Percentiles rank a stretch among this genome's conserved stretches.
These are phyloP conservation scores for Daphne laureola DNA, from an alignment of 441 rosid species.

Conservation along the genomic window DNA sequence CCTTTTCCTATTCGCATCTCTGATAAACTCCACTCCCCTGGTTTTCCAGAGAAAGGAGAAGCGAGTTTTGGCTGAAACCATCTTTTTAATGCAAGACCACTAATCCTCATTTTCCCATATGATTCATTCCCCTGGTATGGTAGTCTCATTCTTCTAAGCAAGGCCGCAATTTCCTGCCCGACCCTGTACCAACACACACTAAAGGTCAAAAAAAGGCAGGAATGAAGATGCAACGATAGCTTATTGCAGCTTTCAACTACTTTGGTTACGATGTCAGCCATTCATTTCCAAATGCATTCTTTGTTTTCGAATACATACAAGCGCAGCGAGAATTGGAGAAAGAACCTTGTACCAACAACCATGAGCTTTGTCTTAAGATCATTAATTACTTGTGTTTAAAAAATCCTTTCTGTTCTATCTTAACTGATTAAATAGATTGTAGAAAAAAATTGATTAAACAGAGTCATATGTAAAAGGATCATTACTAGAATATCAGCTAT, in stretches of 20 bases:
- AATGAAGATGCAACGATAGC: not conserved
- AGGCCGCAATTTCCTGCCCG: constrained; percentile 56
- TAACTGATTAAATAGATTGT: too few relatives aligned
- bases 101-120: constrained; percentile 56
- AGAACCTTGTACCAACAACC: too few relatives aligned
- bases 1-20: constrained; percentile 46
- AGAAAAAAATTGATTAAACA: too few relatives aligned
- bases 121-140: constrained; percentile 74
- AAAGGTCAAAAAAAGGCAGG: constrained; percentile 7
- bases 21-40: constrained; percentile 42
- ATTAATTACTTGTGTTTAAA: too few relatives aligned
- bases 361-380: too few relatives aligned
- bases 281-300: too few relatives aligned
- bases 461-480: too few relatives aligned
- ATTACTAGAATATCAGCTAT: too few relatives aligned
- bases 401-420: too few relatives aligned
- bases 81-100: constrained; percentile 59
- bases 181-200: constrained; percentile 31
- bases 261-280: too few relatives aligned
- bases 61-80: constrained; percentile 82
- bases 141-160: constrained; percentile 63
- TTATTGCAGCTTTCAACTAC: not conserved
- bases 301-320: too few relatives aligned
- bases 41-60: constrained; percentile 56
- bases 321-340: too few relatives aligned